phyloP scores from a whole-genome alignment of 768 basidiomycete genomes.

The Lactarius deliciosus region DNA sequence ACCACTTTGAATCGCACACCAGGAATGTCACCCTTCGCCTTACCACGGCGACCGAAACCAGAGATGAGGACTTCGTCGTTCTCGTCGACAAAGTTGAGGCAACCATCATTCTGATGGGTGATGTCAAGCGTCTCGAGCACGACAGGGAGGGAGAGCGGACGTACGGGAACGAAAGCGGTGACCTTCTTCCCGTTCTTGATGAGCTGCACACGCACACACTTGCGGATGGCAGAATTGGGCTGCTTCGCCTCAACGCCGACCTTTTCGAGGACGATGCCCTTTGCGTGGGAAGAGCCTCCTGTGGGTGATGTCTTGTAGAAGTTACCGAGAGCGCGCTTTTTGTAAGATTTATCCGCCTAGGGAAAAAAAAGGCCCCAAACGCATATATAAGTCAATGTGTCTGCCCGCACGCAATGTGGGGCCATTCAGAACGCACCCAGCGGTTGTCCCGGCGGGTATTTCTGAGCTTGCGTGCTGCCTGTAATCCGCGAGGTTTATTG shows the following conservation, averaged over 20 bases:
- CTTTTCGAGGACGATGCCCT: conserved; percentile 99
- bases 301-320: conserved; percentile 99
- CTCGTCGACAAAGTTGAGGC: conserved; percentile 98
- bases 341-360: conserved; percentile 97
- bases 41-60: conserved; percentile 99
- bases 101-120: conserved; percentile 79
- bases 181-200: conserved; percentile 99
- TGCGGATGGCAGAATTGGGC: conserved; percentile 99
- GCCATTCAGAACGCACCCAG: conserved; percentile 63
- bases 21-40: conserved; percentile 99
- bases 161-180: conserved; percentile 97
- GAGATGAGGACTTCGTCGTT: conserved; percentile 99
- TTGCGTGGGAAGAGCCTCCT: conserved; percentile 98
- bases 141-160: conserved; percentile 36
- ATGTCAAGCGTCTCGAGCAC: conserved; percentile 4
- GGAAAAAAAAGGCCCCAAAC: background rate
- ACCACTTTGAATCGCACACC: conserved; percentile 99
- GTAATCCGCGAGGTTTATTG: conserved; percentile 99
- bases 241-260: conserved; percentile 99
- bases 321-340: conserved; percentile 99
- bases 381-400: background rate
- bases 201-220: conserved; percentile 99
- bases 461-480: conserved; percentile 98
- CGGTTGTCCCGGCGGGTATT: conserved; percentile 92
- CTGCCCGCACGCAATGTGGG: background rate